Conservation (phyloP, 768 basidiomycete genomes). For the Termitomyces sp. region DNA sequence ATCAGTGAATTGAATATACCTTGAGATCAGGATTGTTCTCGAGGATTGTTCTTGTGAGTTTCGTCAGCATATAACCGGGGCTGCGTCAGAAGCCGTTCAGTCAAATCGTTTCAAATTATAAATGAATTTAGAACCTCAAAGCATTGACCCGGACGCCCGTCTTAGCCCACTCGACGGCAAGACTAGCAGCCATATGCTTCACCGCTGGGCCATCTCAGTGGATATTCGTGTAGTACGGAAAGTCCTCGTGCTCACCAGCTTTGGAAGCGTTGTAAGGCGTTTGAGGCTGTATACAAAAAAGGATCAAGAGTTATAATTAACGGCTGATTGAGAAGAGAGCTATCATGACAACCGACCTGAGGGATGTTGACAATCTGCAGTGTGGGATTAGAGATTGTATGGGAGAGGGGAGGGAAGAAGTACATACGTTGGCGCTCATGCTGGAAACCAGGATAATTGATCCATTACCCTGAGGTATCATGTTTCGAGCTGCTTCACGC, state of each 20-base stretch:
- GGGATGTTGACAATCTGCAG: conserved; percentile 83
- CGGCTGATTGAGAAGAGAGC: background rate
- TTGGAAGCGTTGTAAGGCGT: conserved; percentile 97
- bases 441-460: conserved; percentile 85
- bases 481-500: conserved; percentile 87
- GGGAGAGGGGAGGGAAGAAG: background rate
- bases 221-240: background rate
- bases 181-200: conserved; percentile 88
- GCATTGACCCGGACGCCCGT: conserved; percentile 85
- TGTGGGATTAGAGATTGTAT: background rate
- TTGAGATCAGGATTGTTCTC: conserved; percentile 73
- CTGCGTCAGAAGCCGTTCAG: conserved; percentile 31
- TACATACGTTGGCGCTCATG: conserved; percentile 84
- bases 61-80: conserved; percentile 94
- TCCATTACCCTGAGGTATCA: conserved; percentile 80
- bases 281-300: conserved; percentile 56
- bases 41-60: conserved; percentile 82
- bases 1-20: conserved; percentile 36
- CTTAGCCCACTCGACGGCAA: conserved; percentile 96
- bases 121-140: conserved; percentile 49
- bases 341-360: conserved; percentile 46
- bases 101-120: background rate
- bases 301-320: conserved; percentile 1
- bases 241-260: conserved; percentile 52
- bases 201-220: conserved; percentile 52